Evolutionary conservation across 83 land plant genomes (phyloP).

Genomic region (Larix sibirica): DNA sequence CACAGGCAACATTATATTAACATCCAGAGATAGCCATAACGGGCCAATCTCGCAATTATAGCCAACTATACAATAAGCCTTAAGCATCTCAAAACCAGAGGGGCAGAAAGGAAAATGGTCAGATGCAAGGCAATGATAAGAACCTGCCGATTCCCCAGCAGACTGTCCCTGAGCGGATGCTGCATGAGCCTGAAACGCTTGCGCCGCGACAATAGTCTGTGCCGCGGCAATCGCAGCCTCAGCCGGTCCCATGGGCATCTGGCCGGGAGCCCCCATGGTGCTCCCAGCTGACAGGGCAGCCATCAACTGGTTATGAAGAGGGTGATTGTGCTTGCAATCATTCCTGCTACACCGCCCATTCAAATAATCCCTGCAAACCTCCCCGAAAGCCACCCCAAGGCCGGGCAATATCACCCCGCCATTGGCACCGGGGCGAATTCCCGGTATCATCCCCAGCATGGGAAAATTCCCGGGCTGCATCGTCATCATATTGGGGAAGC

Average conservation of each 20-base stretch:
- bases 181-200: conserved; percentile 41
- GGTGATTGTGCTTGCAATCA: conserved; percentile 35
- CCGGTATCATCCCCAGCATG: conserved; percentile 35
- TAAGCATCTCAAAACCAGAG: too few species aligned
- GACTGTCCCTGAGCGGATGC: conserved; percentile 16
- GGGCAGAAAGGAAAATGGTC: too few species aligned
- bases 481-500: background rate
- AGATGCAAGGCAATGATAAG: too few species aligned
- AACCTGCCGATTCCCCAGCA: too few species aligned
- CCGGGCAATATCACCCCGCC: conserved; percentile 34
- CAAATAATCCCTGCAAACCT: conserved; percentile 39
- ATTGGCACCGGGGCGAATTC: conserved; percentile 29
- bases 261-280: conserved; percentile 37
- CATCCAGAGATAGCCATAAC: too few species aligned
- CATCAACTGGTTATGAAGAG: conserved; percentile 38
- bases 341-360: conserved; percentile 25
- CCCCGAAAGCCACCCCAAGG: conserved; percentile 24
- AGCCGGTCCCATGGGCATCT: conserved; percentile 43
- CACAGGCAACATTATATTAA: too few species aligned
- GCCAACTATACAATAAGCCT: too few species aligned
- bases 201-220: conserved; percentile 43
- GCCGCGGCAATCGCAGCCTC: conserved; percentile 48
- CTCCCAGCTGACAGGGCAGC: conserved; percentile 36
- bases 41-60: too few species aligned
- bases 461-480: conserved; percentile 27